Conservation (phyloP, 768 basidiomycete species). For the Psilocybe tampanensis region DNA sequence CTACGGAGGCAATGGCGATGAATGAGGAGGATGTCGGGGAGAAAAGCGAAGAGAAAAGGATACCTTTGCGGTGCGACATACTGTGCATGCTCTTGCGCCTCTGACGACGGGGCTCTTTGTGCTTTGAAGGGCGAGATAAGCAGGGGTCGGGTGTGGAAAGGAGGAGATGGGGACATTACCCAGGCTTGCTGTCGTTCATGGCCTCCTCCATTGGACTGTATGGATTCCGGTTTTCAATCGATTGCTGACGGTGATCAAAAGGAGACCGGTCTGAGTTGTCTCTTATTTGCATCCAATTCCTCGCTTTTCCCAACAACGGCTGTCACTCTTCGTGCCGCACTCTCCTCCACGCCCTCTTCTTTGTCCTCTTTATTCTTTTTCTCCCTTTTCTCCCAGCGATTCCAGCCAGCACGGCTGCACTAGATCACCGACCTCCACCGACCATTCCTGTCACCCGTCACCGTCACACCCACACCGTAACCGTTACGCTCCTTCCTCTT, state of each 20-base stretch:
- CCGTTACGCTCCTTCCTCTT: not conserved
- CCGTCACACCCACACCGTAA: conserved; percentile 6
- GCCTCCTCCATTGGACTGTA: conserved; percentile 40
- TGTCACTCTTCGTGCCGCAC: too few species aligned
- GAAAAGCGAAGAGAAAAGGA: conserved; percentile 14
- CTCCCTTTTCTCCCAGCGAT: not conserved
- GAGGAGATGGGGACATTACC: conserved; percentile 15
- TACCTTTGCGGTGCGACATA: conserved; percentile 85
- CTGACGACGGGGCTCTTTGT: conserved; percentile 51
- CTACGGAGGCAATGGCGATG: conserved; percentile 39
- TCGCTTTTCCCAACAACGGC: not conserved
- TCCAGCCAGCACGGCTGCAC: conserved; percentile 7
- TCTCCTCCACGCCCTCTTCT: conserved; percentile 10
- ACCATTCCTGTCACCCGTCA: conserved; percentile 3
- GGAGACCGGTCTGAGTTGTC: conserved; percentile 16
- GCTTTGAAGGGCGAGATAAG: conserved; percentile 24
- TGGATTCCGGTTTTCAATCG: conserved; percentile 41
- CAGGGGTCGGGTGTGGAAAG: conserved; percentile 7
- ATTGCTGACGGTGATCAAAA: conserved; percentile 44
- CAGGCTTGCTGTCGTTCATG: conserved; percentile 36
- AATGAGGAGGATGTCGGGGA: not conserved
- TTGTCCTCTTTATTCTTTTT: too few species aligned
- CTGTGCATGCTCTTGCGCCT: conserved; percentile 74
- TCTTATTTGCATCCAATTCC: not conserved
- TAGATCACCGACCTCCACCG: conserved; percentile 9